A percentile compares a stretch with the other conserved stretches of the same genome.
Conservation (phyloP, 257 asterid genomes). For the Fraxinus quadrangulata region DNA sequence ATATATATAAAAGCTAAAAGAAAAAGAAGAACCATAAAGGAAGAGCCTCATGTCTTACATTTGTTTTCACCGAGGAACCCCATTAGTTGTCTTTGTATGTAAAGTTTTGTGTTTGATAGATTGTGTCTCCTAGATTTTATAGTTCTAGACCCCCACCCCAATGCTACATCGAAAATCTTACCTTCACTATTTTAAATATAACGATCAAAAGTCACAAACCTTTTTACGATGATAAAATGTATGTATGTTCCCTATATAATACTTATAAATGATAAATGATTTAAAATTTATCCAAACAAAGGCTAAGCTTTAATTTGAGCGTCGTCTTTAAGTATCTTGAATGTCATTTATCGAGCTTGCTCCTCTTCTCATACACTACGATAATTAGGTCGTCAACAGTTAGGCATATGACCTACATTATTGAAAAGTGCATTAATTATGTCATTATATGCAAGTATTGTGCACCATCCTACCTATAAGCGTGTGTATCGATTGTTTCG, state of each 20-base stretch:
- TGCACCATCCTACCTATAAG: too few species aligned
- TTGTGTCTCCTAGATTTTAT: conserved; percentile 12
- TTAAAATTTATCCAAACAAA: too few species aligned
- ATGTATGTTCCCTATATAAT: conserved; percentile 21
- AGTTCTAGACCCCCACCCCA: conserved; percentile 33
- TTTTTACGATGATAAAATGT: conserved; percentile 39
- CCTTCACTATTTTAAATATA: conserved; percentile 29
- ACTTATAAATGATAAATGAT: too few species aligned
- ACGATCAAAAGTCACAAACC: conserved; percentile 38
- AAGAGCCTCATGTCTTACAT: conserved; percentile 54
- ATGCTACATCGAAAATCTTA: neutral
- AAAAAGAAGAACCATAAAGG: conserved; percentile 50
- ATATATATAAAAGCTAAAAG: conserved; percentile 7
- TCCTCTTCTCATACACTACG: too few species aligned
- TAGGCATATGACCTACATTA: too few species aligned
- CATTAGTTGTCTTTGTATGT: conserved; percentile 50
- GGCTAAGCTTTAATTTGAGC: too few species aligned
- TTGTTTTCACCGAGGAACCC: conserved; percentile 59
- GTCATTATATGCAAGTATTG: too few species aligned
- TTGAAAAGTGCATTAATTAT: too few species aligned
- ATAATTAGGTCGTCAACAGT: too few species aligned
- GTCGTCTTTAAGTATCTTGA: too few species aligned
- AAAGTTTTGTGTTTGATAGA: conserved; percentile 49
- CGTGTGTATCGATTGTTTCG: too few species aligned
- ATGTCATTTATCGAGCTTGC: too few species aligned